A percentile compares a stretch with the other conserved stretches of the same genome.
phyloP scores from a whole-genome alignment of 768 basidiomycete genomes.

The Boletus rubroflammeus region DNA sequence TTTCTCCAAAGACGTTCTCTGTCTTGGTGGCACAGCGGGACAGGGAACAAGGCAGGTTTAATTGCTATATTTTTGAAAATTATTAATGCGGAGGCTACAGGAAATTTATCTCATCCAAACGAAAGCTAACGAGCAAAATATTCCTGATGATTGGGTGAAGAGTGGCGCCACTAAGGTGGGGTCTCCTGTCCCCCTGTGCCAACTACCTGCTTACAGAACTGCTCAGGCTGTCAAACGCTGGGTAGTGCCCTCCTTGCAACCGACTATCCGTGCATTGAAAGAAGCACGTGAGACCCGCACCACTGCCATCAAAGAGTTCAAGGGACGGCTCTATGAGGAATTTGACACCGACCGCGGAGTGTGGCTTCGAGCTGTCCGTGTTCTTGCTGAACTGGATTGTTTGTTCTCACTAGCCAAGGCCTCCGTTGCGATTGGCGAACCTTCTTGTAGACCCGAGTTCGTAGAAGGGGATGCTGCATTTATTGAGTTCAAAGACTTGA shows the following conservation, averaged over 20 bases:
- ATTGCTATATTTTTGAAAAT: not conserved
- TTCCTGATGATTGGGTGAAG: slow-evolving; percentile 87
- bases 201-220: not conserved
- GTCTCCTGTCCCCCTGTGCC: not conserved
- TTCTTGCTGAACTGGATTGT: slow-evolving; percentile 95
- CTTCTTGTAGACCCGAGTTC: slow-evolving; percentile 88
- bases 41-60: slow-evolving; percentile 68
- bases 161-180: slow-evolving; percentile 75
- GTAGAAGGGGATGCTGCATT: slow-evolving; percentile 76
- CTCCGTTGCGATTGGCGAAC: slow-evolving; percentile 87
- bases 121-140: slow-evolving; percentile 50
- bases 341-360: slow-evolving; percentile 77
- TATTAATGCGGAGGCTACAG: slow-evolving; percentile 35
- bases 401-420: slow-evolving; percentile 88
- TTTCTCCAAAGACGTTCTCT: slow-evolving; percentile 42
- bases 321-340: slow-evolving; percentile 69
- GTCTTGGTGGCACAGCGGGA: slow-evolving; percentile 71
- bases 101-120: slow-evolving; percentile 91
- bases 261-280: slow-evolving; percentile 77
- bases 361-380: slow-evolving; percentile 81
- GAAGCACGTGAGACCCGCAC: slow-evolving; percentile 90
- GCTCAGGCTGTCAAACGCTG: slow-evolving; percentile 70
- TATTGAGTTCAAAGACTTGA: slow-evolving; percentile 82
- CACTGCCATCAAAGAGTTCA: slow-evolving; percentile 79
- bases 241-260: slow-evolving; percentile 66